A percentile compares a stretch with the other conserved stretches of the same genome.
Conservation (phyloP, 257 asterid species). For the Primulina huaijiensis region DNA sequence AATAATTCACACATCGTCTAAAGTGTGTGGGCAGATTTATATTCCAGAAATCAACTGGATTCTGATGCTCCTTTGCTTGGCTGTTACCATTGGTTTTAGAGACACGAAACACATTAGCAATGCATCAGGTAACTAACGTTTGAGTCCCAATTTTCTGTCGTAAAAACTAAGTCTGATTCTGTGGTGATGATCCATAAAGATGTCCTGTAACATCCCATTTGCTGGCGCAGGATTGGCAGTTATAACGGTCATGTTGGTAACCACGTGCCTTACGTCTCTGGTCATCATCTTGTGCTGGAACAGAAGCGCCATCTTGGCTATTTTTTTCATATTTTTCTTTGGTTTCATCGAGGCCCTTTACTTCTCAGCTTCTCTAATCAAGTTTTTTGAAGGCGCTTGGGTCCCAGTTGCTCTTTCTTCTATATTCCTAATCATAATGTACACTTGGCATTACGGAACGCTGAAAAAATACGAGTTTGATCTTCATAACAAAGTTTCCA, state of each 20-base stretch:
- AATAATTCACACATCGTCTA: constrained; percentile 80
- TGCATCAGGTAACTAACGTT: constrained; percentile 64
- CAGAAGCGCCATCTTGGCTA: constrained; percentile 48
- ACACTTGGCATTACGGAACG: constrained; percentile 86
- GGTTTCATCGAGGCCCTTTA: constrained; percentile 92
- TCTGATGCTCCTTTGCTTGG: constrained; percentile 80
- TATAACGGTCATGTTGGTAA: constrained; percentile 93
- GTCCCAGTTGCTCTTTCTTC: constrained; percentile 77
- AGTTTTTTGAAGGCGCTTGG: constrained; percentile 97
- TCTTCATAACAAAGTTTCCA: constrained; percentile 75
- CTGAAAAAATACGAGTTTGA: constrained; percentile 79
- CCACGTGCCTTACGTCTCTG: constrained; percentile 85
- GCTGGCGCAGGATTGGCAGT: constrained; percentile 77
- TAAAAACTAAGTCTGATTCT: too few relatives aligned
- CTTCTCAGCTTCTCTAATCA: constrained; percentile 91
- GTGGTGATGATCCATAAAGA: too few relatives aligned
- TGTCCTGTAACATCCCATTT: too few relatives aligned
- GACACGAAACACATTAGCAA: constrained; percentile 94
- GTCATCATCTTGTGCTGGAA: constrained; percentile 93
- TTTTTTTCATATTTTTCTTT: constrained; percentile 71
- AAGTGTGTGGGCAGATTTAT: constrained; percentile 85
- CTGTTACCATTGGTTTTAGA: constrained; percentile 83
- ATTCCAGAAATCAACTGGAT: constrained; percentile 96
- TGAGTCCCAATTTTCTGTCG: too few relatives aligned
- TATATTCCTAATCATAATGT: constrained; percentile 66